phyloP scores from a whole-genome alignment of 345 rosid genomes.

The Hirschfeldia incana region DNA sequence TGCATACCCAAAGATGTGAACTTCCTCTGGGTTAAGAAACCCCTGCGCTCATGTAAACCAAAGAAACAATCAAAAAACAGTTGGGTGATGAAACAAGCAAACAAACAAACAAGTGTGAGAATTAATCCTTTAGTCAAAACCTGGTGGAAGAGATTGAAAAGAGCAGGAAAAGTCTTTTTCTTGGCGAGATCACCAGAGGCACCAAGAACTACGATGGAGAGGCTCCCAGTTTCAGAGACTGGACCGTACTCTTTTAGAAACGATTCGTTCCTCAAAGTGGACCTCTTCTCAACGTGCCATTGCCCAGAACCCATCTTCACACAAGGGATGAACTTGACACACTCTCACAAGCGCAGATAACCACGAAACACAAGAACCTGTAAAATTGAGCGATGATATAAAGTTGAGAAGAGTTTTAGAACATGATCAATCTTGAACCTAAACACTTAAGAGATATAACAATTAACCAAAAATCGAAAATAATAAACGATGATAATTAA shows the following conservation, averaged over 20 bases:
- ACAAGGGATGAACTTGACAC: neutral
- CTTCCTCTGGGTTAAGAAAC: slow-evolving; percentile 72
- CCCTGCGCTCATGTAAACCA: slow-evolving; percentile 54
- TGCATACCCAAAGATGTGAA: slow-evolving; percentile 95
- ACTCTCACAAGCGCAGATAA: neutral
- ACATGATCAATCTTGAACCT: no score
- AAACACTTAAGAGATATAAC: no score
- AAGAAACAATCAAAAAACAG: neutral
- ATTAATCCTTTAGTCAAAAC: slow-evolving; percentile 22
- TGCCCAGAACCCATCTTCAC: slow-evolving; percentile 55
- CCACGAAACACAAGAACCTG: neutral
- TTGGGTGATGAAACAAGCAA: neutral
- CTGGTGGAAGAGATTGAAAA: slow-evolving; percentile 89
- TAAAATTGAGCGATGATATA: neutral
- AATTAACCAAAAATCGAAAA: no score
- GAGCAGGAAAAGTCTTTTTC: slow-evolving; percentile 99
- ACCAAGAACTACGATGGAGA: slow-evolving; percentile 87
- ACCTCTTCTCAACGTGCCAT: slow-evolving; percentile 72
- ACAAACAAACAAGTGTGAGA: neutral
- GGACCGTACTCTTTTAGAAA: slow-evolving; percentile 45
- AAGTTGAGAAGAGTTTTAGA: neutral
- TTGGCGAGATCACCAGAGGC: slow-evolving; percentile 99
- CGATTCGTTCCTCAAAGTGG: slow-evolving; percentile 52
- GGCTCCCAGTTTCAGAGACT: slow-evolving; percentile 74
- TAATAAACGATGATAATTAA: neutral